Evolutionary conservation across 768 basidiomycete genomes (phyloP), one percentile per base, ranked within the genome.

Genomic region (Lactarius akahatsu): DNA sequence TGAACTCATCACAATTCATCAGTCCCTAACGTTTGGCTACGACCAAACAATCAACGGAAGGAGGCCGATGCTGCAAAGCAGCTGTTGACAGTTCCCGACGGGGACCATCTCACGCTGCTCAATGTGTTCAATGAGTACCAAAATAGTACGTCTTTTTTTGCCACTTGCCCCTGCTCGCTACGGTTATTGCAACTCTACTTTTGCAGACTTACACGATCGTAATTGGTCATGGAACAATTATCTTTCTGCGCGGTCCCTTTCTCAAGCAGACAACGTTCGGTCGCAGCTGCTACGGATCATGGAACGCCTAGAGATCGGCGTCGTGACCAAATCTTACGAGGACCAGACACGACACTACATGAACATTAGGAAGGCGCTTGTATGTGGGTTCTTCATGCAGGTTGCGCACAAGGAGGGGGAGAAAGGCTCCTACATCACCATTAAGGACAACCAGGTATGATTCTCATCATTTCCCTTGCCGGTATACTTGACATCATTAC

Each of bases 341-440:
- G 91, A 88, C 45, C 68, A 54, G 41, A 62, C 68, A 2, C 60
- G 47, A 73, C 84, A 90, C 69, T 90, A 85, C 75, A 69, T 78
- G 61, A 89, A 88, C 70, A 88, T 98, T 63, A 85, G 94, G 32
- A 88, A 88, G 76, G 90, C 90, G 0, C 81, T 98, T 26, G 90
- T 92, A 5, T 91, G 89, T 71, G 97, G 96, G 1, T 99, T 92
- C 83, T 99, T 98, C 79, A 98, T 97, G 96, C 96, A 98, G 74
- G 86, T 94, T 15, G 97, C 96, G 8, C 94, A 97, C 76, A 92
- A 92, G 75, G 94, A 96, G 74, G 92, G 93, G 3, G 92, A 94
- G 74, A 95, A 93, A 76, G 86, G 88, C 2, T 84, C 82, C 62
- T 98, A 99, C 74, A 68, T 89, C 68, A 99, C 96, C 0, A 88